Percentiles rank a stretch among this genome's conserved stretches.
These are phyloP conservation scores for Auricularia cornea DNA, from an alignment of 768 basidiomycete species.

Conservation along the genomic window DNA sequence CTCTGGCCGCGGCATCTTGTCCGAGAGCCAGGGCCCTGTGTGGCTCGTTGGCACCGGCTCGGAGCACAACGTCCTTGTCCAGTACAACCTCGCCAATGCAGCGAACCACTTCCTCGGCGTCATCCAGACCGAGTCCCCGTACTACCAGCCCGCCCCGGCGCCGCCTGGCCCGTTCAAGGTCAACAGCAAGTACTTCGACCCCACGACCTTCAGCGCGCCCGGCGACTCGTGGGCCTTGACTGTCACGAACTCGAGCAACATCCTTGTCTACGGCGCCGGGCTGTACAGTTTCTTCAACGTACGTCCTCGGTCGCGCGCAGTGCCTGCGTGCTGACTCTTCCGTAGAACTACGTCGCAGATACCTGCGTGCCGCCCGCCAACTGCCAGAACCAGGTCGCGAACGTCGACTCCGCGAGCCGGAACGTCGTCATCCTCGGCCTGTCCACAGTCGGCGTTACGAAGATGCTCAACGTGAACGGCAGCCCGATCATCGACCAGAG, in stretches of 20 bases:
- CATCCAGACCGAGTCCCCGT: conserved; percentile 16
- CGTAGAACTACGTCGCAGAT: conserved; percentile 9
- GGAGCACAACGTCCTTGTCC: conserved; percentile 12
- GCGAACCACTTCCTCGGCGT: conserved; percentile 12
- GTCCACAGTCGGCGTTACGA: conserved; percentile 12
- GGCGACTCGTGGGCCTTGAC: conserved; percentile 4
- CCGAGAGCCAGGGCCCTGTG: conserved; percentile 6
- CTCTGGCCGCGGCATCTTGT: conserved; percentile 14
- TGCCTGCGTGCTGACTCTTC: background rate
- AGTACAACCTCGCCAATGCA: conserved; percentile 13
- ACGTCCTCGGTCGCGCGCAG: background rate
- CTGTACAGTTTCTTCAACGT: conserved; percentile 40
- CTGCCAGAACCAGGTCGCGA: conserved; percentile 11
- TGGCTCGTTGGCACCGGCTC: conserved; percentile 15
- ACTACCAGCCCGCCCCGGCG: conserved; percentile 5
- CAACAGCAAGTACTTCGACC: conserved; percentile 10
- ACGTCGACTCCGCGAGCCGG: conserved; percentile 3
- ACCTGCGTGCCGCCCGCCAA: conserved; percentile 7
- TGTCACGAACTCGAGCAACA: conserved; percentile 8
- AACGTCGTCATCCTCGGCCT: conserved; percentile 12
- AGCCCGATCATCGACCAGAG: conserved; percentile 6
- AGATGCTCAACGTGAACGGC: conserved; percentile 10
- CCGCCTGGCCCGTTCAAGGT: conserved; percentile 6
- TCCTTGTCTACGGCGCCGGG: conserved; percentile 13
- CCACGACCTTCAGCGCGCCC: conserved; percentile 5